phyloP scores from a whole-genome alignment of 2,329 filamentous ascomycete species.

The Paramyrothecium roridum region DNA sequence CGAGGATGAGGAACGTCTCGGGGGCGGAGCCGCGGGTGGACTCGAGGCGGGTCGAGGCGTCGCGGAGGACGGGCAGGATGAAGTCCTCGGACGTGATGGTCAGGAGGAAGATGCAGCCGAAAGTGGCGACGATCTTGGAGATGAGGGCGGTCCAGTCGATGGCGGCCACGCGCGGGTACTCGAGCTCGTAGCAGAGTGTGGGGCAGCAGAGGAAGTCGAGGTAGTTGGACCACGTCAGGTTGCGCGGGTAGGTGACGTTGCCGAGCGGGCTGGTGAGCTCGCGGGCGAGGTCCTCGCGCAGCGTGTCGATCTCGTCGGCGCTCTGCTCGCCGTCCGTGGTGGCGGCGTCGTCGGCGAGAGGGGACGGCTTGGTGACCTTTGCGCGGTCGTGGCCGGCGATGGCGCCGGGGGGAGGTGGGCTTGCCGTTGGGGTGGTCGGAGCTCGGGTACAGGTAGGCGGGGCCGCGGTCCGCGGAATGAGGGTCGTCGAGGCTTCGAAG shows the following conservation, averaged over 20 bases:
- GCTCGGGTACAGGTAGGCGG: conserved; percentile 74
- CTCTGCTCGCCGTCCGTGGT: conserved; percentile 17
- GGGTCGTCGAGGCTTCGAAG: conserved; percentile 77
- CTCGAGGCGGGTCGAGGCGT: conserved; percentile 58
- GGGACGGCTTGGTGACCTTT: conserved; percentile 37
- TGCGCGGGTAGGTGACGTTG: conserved; percentile 83
- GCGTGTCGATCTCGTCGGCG: conserved; percentile 56
- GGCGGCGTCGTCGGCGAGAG: conserved; percentile 3
- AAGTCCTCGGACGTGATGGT: conserved; percentile 92
- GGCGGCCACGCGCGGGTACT: conserved; percentile 79
- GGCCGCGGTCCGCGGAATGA: conserved; percentile 58
- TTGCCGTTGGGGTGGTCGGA: conserved; percentile 34
- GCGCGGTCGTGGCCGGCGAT: neutral
- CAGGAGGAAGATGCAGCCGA: conserved; percentile 93
- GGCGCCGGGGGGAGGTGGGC: conserved; percentile 3
- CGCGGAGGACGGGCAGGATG: conserved; percentile 82
- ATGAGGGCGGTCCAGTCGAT: conserved; percentile 79
- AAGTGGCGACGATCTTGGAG: conserved; percentile 83
- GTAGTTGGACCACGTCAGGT: conserved; percentile 81
- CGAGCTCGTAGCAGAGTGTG: conserved; percentile 94
- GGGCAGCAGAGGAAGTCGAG: conserved; percentile 86
- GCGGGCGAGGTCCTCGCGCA: conserved; percentile 83
- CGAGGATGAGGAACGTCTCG: conserved; percentile 75
- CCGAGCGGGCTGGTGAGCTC: conserved; percentile 91
- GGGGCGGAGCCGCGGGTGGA: conserved; percentile 37